Conservation (phyloP, 331 rosid genomes). For the Erythrophleum ivorense region DNA sequence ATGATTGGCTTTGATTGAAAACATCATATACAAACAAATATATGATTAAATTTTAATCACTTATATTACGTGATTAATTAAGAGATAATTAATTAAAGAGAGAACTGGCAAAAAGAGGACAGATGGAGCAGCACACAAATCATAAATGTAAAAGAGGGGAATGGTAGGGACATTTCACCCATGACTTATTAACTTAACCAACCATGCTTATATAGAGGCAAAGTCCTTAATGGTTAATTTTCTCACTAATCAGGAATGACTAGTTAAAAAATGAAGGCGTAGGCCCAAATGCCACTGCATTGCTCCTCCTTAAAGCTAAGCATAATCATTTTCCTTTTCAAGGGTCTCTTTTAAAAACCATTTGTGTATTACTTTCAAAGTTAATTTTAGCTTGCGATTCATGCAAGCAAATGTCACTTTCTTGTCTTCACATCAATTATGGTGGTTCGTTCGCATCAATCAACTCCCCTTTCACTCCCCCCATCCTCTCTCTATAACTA, state of each 20-base stretch:
- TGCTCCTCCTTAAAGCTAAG: conserved; percentile 77
- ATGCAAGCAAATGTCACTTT: conserved; percentile 74
- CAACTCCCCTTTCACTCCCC: conserved; percentile 34
- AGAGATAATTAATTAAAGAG: not conserved
- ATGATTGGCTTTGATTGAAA: not conserved
- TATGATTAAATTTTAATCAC: too few species aligned
- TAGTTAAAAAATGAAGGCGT: not conserved
- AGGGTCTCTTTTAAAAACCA: conserved; percentile 41
- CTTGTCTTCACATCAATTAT: conserved; percentile 53
- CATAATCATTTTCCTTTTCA: conserved; percentile 51
- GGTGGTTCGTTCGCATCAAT: conserved; percentile 72
- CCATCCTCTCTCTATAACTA: conserved; percentile 29
- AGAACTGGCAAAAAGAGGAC: not conserved
- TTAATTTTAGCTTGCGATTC: conserved; percentile 62
- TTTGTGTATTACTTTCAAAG: conserved; percentile 52
- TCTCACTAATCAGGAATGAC: conserved; percentile 33
- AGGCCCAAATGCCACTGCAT: conserved; percentile 28
- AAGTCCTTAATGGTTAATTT: not conserved
- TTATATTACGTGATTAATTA: too few species aligned
- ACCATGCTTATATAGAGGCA: conserved; percentile 44
- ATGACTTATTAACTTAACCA: conserved; percentile 57
- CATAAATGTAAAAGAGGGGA: not conserved
- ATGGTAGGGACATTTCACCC: conserved; percentile 62
- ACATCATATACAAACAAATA: not conserved
- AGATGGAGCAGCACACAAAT: not conserved